These are phyloP conservation scores for Hypoxylon sp. DNA, from an alignment of 2,329 filamentous ascomycete species.

Conservation along the genomic window DNA sequence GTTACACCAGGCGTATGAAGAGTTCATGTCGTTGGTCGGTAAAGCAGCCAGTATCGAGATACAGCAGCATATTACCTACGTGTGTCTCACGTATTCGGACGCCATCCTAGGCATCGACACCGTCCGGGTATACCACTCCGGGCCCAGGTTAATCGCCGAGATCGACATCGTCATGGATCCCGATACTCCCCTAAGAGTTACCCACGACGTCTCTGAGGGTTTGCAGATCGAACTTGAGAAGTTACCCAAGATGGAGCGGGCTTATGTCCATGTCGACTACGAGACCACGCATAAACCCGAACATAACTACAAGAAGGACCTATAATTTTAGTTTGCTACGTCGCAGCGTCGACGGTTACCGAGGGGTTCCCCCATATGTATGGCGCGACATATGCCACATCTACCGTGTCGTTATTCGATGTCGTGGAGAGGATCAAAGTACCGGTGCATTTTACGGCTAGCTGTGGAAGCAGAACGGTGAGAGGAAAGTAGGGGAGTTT, in stretches of 20 bases:
- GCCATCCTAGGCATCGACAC: slow-evolving; percentile 91
- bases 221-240: slow-evolving; percentile 95
- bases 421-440: slow-evolving; percentile 2
- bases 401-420: background rate
- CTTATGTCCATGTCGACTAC: slow-evolving; percentile 97
- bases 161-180: slow-evolving; percentile 96
- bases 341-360: background rate
- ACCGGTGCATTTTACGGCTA: background rate
- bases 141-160: slow-evolving; percentile 90
- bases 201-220: slow-evolving; percentile 94
- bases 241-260: slow-evolving; percentile 90
- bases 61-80: slow-evolving; percentile 95
- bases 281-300: slow-evolving; percentile 97
- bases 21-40: slow-evolving; percentile 93
- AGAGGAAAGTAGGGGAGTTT: background rate
- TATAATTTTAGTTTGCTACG: slow-evolving; percentile 55
- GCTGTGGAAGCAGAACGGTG: background rate
- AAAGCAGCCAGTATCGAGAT: slow-evolving; percentile 87
- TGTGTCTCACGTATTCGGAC: slow-evolving; percentile 92
- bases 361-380: too few relatives aligned
- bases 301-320: slow-evolving; percentile 75
- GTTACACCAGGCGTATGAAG: slow-evolving; percentile 86
- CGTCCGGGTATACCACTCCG: slow-evolving; percentile 92
- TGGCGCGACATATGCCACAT: background rate
- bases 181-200: slow-evolving; percentile 78